Percentiles rank a stretch among this genome's conserved stretches.
These are phyloP conservation scores for Tuber melanosporum DNA, from an alignment of 495 filamentous ascomycete genomes.

Conservation along the genomic window DNA sequence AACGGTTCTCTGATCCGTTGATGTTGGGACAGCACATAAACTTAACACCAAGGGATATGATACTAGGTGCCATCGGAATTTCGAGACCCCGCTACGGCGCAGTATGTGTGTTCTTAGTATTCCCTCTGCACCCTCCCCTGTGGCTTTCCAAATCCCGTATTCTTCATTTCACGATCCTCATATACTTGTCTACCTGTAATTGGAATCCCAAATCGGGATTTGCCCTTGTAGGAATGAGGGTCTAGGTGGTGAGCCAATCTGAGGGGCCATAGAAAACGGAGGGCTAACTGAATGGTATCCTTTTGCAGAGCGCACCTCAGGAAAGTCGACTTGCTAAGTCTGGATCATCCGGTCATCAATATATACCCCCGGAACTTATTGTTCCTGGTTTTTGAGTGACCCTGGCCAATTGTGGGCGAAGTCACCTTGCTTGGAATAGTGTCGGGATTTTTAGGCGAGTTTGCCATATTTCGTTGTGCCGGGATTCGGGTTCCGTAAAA, in stretches of 20 bases:
- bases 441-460: neutral
- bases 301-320: neutral
- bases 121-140: neutral
- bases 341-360: neutral
- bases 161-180: neutral
- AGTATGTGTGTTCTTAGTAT: neutral
- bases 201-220: neutral
- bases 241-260: neutral
- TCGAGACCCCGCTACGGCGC: neutral
- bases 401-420: neutral
- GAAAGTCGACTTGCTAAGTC: neutral
- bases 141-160: neutral
- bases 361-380: neutral
- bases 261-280: neutral
- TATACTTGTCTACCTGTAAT: neutral
- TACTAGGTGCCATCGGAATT: neutral
- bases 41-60: neutral
- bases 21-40: neutral
- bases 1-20: neutral
- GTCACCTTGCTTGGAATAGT: neutral
- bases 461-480: neutral
- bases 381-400: neutral
- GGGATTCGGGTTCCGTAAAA: no score
- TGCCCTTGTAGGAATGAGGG: neutral
- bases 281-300: neutral